Evolutionary conservation across 1,284 basidiomycete species (phyloP), one percentile per base, ranked within the genome.

Genomic region (Cutaneotrichosporon mucoides): DNA sequence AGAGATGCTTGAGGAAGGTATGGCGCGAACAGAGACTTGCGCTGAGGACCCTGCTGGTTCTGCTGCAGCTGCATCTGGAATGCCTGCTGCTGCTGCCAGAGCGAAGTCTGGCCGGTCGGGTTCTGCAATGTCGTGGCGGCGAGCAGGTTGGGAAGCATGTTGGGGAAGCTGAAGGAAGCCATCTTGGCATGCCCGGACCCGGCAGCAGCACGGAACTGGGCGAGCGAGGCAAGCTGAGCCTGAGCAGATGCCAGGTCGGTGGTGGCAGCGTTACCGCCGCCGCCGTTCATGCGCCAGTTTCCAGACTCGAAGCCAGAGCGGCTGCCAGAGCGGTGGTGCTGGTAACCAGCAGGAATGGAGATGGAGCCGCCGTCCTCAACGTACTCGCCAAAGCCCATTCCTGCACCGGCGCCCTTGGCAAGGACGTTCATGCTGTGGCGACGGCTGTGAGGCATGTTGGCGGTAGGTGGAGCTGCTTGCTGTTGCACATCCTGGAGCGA

Each of bases 1-100:
- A 99, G 84, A 45, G 93, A 96, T 8, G 94, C 94, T 77, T 98
- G 95, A 54, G 96, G 96, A 58, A 99, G 86, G 75, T 99, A 99
- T 58, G 95, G 96, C 66, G 96, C 96, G 73, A 99, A 99, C 52
- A 99, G 84, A 45, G 93, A 98, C 82, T 99, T 99, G 79, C 96
- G 89, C 79, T 96, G 92, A 40, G 91, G 90, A 66, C 93, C 91
- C 68, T 80, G 90, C 76, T 91, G 86, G 69, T 91, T 77, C 61
- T 79, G 92, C 73, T 94, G 91, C 35, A 94, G 82, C 75, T 94
- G 92, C 64, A 90, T 88, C 80, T 94, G 75, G 77, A 82, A 81
- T 36, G 83, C 82, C 60, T 84, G 83, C 68, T 93, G 90, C 63
- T 93, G 91, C 68, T 94, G 89, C 70, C 93, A 83, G 42, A 92